A percentile compares a stretch with the other conserved stretches of the same genome.
phyloP scores from a whole-genome alignment of 345 rosid species.

The Linum usitatissimum region DNA sequence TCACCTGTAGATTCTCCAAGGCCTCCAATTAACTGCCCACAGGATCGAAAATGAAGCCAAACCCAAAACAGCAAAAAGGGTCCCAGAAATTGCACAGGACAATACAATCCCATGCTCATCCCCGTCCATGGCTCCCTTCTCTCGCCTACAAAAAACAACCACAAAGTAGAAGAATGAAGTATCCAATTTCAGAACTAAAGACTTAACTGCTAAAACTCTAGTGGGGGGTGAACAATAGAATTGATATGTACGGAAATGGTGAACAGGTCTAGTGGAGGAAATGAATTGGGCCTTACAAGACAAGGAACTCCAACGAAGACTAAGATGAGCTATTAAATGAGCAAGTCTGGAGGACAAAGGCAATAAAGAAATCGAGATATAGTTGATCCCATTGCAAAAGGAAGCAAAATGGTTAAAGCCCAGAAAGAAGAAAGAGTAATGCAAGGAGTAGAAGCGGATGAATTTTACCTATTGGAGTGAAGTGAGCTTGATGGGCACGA shows the following conservation, averaged over 20 bases:
- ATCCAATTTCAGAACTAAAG: constrained; percentile 1
- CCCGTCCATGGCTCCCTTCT: constrained; percentile 71
- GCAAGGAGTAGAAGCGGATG: constrained; percentile 4
- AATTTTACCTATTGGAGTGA: constrained; percentile 38
- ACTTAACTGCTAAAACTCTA: neutral
- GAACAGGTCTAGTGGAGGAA: constrained; percentile 1
- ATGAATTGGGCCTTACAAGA: neutral
- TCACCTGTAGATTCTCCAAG: constrained; percentile 96
- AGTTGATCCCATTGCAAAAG: neutral
- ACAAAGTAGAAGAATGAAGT: constrained; percentile 17
- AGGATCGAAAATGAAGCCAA: constrained; percentile 72
- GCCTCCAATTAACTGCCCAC: constrained; percentile 97
- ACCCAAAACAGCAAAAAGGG: constrained; percentile 69
- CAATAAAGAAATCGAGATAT: neutral
- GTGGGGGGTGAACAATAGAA: too few species aligned
- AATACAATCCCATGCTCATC: constrained; percentile 48
- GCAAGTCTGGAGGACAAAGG: neutral
- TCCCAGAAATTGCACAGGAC: constrained; percentile 75
- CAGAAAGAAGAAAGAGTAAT: constrained; percentile 12
- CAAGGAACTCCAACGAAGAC: neutral
- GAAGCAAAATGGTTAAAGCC: neutral
- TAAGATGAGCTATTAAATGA: neutral
- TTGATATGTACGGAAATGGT: too few species aligned
- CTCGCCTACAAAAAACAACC: constrained; percentile 32
- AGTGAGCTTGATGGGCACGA: constrained; percentile 34